These are phyloP conservation scores for Mortierella sp. DNA, from an alignment of 371 early-diverging fungal genomes.

Conservation along the genomic window DNA sequence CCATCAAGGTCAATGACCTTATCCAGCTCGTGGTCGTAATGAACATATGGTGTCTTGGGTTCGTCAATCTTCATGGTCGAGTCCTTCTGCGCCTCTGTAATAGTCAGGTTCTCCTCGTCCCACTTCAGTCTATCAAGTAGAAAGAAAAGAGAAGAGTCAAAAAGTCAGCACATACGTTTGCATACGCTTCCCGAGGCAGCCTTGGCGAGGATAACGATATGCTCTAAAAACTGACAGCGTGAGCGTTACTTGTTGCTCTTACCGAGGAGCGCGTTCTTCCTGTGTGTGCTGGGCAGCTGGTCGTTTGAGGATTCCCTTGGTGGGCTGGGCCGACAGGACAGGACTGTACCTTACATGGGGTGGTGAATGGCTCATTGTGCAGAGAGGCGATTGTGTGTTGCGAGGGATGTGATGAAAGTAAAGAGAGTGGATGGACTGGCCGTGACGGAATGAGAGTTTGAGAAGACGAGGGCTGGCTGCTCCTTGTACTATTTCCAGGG, in stretches of 20 bases:
- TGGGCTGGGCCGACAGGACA: slow-evolving; percentile 59
- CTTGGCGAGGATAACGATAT: not conserved
- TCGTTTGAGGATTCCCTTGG: slow-evolving; percentile 68
- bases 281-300: slow-evolving; percentile 42
- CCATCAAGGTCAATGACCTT: slow-evolving; percentile 65
- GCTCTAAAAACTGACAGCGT: not conserved
- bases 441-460: not conserved
- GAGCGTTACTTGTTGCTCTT: not conserved
- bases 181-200: not conserved
- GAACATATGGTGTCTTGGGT: slow-evolving; percentile 96
- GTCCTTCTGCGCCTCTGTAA: slow-evolving; percentile 92
- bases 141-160: not conserved
- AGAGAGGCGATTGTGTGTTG: not conserved
- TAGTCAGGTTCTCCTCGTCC: slow-evolving; percentile 95
- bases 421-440: too few species aligned
- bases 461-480: too few species aligned
- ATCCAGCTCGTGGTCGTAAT: slow-evolving; percentile 87
- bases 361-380: slow-evolving; percentile 10
- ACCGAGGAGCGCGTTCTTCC: slow-evolving; percentile 54
- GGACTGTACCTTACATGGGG: slow-evolving; percentile 34
- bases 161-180: not conserved
- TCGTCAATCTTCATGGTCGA: slow-evolving; percentile 98
- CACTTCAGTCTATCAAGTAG: slow-evolving; percentile 83
- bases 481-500: not conserved
- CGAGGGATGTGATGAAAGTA: not conserved